Conservation (phyloP, 805 yeast genomes). For the Priceomyces haplophilus region DNA sequence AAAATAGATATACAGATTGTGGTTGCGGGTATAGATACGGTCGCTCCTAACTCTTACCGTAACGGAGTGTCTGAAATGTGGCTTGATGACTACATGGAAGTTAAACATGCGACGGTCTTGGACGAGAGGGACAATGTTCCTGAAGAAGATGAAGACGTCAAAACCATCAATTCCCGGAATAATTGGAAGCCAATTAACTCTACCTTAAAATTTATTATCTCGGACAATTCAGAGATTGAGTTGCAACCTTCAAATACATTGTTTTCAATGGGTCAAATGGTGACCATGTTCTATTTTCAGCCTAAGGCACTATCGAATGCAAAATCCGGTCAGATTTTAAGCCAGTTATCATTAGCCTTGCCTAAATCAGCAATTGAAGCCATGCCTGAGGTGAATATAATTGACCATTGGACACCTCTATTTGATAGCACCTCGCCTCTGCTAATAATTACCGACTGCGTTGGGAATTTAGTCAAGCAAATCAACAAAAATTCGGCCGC, state of each 20-base stretch:
- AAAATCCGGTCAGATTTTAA: constrained; percentile 28
- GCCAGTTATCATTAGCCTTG: constrained; percentile 23
- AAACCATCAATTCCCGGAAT: constrained; percentile 30
- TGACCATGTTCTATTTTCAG: constrained; percentile 36
- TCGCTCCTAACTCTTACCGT: constrained; percentile 28
- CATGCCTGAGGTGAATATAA: constrained; percentile 2
- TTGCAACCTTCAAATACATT: constrained; percentile 39
- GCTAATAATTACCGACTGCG: constrained; percentile 45
- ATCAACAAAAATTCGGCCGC: constrained; percentile 59
- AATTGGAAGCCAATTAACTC: constrained; percentile 38
- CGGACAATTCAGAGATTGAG: constrained; percentile 12
- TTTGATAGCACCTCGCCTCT: constrained; percentile 18
- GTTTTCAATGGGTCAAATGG: constrained; percentile 32
- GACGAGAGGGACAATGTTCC: constrained; percentile 20
- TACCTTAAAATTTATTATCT: constrained; percentile 19
- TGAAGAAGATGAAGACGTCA: constrained; percentile 34
- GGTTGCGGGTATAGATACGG: constrained; percentile 41
- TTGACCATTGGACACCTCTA: constrained; percentile 36
- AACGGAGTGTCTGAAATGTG: constrained; percentile 40
- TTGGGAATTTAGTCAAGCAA: constrained; percentile 58
- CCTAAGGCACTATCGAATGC: constrained; percentile 10
- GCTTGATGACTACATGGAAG: constrained; percentile 24
- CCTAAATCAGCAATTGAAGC: constrained; percentile 15
- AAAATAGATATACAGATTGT: constrained; percentile 29
- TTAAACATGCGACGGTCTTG: constrained; percentile 18